Conservation (phyloP, 208 protist genomes). For the Strigomonas galati region DNA sequence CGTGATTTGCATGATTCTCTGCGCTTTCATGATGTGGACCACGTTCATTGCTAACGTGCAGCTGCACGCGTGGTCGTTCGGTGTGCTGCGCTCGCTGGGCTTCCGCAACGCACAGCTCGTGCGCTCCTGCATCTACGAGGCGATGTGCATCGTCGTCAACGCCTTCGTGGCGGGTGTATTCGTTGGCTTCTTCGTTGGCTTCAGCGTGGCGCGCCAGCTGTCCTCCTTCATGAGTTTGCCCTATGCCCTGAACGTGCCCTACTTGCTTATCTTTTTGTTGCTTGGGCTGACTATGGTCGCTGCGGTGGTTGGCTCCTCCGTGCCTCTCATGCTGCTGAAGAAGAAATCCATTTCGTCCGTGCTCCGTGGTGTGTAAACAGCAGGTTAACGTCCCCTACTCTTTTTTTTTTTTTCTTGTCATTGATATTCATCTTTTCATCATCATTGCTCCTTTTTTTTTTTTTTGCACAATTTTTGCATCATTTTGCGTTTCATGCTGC, state of each 20-base stretch:
- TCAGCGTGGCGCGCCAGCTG: conserved; percentile 87
- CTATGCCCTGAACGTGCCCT: conserved; percentile 89
- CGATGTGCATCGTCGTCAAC: conserved; percentile 88
- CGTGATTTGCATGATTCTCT: conserved; percentile 84
- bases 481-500: conserved; percentile 7
- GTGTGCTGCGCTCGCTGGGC: conserved; percentile 92
- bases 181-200: conserved; percentile 70
- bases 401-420: conserved; percentile 12
- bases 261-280: conserved; percentile 71
- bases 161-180: conserved; percentile 80
- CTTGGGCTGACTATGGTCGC: conserved; percentile 72
- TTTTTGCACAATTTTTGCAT: background rate
- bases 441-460: background rate
- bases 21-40: conserved; percentile 95
- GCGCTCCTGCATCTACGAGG: conserved; percentile 93
- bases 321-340: conserved; percentile 64
- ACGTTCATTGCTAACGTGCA: conserved; percentile 95
- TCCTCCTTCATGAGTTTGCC: conserved; percentile 87
- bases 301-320: conserved; percentile 82
- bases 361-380: conserved; percentile 1
- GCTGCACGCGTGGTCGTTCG: conserved; percentile 94
- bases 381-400: background rate
- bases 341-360: conserved; percentile 5
- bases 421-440: background rate
- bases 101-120: conserved; percentile 79